Conservation (phyloP, 2,329 filamentous ascomycete genomes). For the Lithohypha guttulata region DNA sequence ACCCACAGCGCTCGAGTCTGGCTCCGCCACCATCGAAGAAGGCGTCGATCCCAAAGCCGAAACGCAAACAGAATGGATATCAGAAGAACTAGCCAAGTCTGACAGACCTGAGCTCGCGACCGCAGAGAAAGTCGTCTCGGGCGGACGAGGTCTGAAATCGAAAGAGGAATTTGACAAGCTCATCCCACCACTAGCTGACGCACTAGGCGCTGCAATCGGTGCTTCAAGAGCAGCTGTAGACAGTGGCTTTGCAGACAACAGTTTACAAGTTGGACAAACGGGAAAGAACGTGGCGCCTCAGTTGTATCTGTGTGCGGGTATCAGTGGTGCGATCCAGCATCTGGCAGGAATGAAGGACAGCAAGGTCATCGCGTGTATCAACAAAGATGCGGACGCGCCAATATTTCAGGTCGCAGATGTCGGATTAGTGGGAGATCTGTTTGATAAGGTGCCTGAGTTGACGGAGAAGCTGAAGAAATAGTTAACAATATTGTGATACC, state of each 20-base stretch:
- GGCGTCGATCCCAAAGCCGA: constrained; percentile 73
- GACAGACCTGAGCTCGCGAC: constrained; percentile 88
- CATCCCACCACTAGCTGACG: constrained; percentile 85
- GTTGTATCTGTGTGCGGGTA: constrained; percentile 88
- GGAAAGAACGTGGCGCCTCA: constrained; percentile 97
- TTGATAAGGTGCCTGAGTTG: constrained; percentile 89
- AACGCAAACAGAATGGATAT: constrained; percentile 73
- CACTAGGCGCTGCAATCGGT: constrained; percentile 88
- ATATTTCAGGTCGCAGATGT: constrained; percentile 98
- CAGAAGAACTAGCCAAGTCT: constrained; percentile 83
- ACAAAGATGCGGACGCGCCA: constrained; percentile 92
- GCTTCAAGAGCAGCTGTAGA: constrained; percentile 92
- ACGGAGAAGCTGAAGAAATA: constrained; percentile 77
- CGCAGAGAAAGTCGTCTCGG: constrained; percentile 82
- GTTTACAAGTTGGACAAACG: constrained; percentile 93
- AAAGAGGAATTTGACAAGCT: constrained; percentile 94
- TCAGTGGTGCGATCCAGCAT: constrained; percentile 96
- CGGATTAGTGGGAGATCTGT: constrained; percentile 86
- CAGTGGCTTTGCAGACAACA: constrained; percentile 96
- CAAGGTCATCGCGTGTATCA: constrained; percentile 98
- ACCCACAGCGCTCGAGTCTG: constrained; percentile 55
- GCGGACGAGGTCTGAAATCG: constrained; percentile 88
- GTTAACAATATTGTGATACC: not conserved
- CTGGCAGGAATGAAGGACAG: constrained; percentile 99
- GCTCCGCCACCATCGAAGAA: constrained; percentile 65